phyloP scores from a whole-genome alignment of 2,329 filamentous ascomycete species.

The Rutstroemia sp. region DNA sequence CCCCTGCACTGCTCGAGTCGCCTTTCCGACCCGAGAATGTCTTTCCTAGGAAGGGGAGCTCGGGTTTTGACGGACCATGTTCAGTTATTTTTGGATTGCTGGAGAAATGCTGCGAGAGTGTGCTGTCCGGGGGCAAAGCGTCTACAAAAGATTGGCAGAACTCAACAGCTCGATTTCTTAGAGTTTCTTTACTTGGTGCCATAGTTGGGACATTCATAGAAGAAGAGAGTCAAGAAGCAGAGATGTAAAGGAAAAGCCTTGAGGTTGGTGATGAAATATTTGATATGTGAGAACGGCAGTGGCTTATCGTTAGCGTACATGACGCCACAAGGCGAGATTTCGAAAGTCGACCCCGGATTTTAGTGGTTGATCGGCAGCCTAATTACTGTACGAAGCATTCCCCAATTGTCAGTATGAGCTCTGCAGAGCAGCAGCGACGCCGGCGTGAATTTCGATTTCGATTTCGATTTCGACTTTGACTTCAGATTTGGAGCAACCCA shows the following conservation, averaged over 20 bases:
- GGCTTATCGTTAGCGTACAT: not conserved
- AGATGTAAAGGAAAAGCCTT: not conserved
- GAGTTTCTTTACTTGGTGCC: not conserved
- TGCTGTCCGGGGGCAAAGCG: not conserved
- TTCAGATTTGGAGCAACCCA: too few relatives aligned
- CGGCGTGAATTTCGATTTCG: too few relatives aligned
- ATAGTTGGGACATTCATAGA: not conserved
- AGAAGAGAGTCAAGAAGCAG: not conserved
- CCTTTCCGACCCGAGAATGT: constrained; percentile 26
- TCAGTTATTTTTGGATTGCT: constrained; percentile 30
- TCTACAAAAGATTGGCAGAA: constrained; percentile 9
- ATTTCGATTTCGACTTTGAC: too few relatives aligned
- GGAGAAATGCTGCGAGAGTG: constrained; percentile 8
- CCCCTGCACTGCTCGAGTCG: not conserved
- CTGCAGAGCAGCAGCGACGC: too few relatives aligned
- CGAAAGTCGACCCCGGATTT: not conserved
- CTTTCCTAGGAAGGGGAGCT: constrained; percentile 34
- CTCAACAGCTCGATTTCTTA: not conserved
- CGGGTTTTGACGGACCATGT: constrained; percentile 31
- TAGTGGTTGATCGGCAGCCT: not conserved
- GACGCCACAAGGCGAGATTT: not conserved
- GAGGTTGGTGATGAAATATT: not conserved
- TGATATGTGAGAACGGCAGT: too few relatives aligned
- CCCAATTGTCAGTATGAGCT: too few relatives aligned
- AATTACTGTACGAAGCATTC: too few relatives aligned